Evolutionary conservation across 495 filamentous ascomycete genomes (phyloP), one percentile per base, ranked within the genome.

Genomic region (Aspergillus funiculosus): DNA sequence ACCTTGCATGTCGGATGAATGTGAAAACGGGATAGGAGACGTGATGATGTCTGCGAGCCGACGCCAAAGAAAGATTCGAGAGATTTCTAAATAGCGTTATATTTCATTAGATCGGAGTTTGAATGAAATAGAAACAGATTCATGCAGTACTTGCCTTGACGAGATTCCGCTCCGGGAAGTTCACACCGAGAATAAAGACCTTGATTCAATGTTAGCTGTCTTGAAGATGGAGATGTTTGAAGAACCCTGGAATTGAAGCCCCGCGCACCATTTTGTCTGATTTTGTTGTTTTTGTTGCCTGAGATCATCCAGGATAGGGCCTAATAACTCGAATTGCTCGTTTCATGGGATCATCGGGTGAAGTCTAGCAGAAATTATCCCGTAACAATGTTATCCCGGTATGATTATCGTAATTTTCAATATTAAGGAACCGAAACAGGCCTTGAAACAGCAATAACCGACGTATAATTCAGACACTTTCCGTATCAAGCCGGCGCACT

Each of bases 11-110:
- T 81, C 15, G 84, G 80, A 66, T 94, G 86, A 65, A 98, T 94
- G 59, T 79, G 78, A 67, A 86, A 82, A 56, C 86, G 89, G 53
- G 94, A 86, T 57, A 96, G 79, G 46, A 98, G 78, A 43, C 82
- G 81, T 9, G 73, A 66, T 29, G 85, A 83, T 13, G 79, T 68
- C 41, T 82, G 73, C 37, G 77, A 73, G 7, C 92, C 92, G 50
- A 97, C 78, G 39, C 87, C 89, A 68, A 95, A 97, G 80, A 97
- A 96, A 37, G 72, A 70, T 66, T 90, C 73, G 43, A 97, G 83
- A 10, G 85, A 81, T 77, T 83, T 86, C 87, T 95, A 60, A 34
- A 39, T n/a, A 2, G 10, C 15, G 24, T 40, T 31, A 43, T 31
- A 37, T 15, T 38, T 48, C 39, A 40, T 54, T 44, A 60, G 51